Conservation (phyloP, 1,139 yeast species). For the Yamadazyma blattariae region DNA sequence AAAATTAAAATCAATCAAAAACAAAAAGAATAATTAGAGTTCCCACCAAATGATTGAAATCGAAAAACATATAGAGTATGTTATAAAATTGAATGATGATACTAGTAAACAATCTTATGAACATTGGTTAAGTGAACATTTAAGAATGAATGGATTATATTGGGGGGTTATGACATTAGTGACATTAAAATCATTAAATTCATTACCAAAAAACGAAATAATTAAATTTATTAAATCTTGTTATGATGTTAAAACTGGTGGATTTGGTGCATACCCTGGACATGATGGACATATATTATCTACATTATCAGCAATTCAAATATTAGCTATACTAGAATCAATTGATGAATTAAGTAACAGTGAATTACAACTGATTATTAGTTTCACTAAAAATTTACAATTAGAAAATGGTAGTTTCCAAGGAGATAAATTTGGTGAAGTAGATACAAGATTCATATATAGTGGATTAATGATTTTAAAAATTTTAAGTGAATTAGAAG, state of each 20-base stretch:
- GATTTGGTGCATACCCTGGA: conserved; percentile 85
- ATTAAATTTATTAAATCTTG: conserved; percentile 68
- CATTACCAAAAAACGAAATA: conserved; percentile 60
- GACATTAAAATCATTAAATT: conserved; percentile 49
- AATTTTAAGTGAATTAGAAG: conserved; percentile 62
- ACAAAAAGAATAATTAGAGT: too few species aligned
- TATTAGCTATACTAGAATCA: conserved; percentile 55
- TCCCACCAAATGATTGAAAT: too few species aligned
- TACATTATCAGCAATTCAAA: conserved; percentile 84
- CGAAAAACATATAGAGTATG: conserved; percentile 33
- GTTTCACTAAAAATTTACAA: conserved; percentile 56
- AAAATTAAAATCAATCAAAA: too few species aligned
- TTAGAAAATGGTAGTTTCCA: conserved; percentile 73
- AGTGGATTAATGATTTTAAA: conserved; percentile 75
- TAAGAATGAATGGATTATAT: conserved; percentile 86
- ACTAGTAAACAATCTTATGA: conserved; percentile 45
- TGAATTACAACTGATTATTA: conserved; percentile 24
- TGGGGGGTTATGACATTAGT: conserved; percentile 90
- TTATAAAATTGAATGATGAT: conserved; percentile 36
- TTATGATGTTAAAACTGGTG: conserved; percentile 61
- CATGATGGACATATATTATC: conserved; percentile 91
- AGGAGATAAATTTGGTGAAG: conserved; percentile 90
- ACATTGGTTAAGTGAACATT: conserved; percentile 89
- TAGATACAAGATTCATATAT: conserved; percentile 87
- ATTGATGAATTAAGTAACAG: conserved; percentile 48